Evolutionary conservation across 768 basidiomycete species (phyloP), one percentile per base, ranked within the genome.

Genomic region (Rubroboletus satanas): DNA sequence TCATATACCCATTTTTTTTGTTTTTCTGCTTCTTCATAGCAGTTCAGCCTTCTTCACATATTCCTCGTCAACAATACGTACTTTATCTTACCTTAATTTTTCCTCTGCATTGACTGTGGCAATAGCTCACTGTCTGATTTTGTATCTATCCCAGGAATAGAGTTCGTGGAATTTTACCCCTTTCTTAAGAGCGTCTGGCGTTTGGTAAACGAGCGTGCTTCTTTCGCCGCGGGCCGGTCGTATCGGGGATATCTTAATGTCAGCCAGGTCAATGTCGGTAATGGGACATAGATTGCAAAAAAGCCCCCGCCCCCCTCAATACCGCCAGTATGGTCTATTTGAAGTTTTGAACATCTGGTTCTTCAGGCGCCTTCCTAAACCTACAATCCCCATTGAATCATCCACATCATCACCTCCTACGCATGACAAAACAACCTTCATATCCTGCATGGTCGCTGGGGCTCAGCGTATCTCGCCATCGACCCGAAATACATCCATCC

Each of bases 401-500:
- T 26, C 35, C 26, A 6, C 15, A 38, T 72, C 59, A 85, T 62
- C 77, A 72, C 57, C 88, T 78, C 53, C 88, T 74, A 60, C 81
- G 82, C 85, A 90, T 87, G 26, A 81, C 79, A 67, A 89, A 93
- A 67, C 85, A 89, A 4, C 92, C 93, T 73, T 96, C 93, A 65
- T 96, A 93, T 7, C 92, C 92, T 28, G 76, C 71, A 29, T 79
- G 73, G 31, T 80, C 71, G 10, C 78, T 68, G 0, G 84, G 82
- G 46, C 83, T 92, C 43, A 90, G 68, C 4, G 88, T 88, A 63
- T 96, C 93, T 58, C 93, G 77, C 93, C 93, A 96, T 44, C 93
- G 77, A 33, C 93, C 93, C 17, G 88, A 83, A 35, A 93, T 69
- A 63, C 85, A 84, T 10, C 88, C 87, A 56, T 87, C 76, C 17